Percentiles rank a stretch among this genome's conserved stretches.
phyloP scores from a whole-genome alignment of 1,139 yeast genomes.

The Yamadazyma buinensis region DNA sequence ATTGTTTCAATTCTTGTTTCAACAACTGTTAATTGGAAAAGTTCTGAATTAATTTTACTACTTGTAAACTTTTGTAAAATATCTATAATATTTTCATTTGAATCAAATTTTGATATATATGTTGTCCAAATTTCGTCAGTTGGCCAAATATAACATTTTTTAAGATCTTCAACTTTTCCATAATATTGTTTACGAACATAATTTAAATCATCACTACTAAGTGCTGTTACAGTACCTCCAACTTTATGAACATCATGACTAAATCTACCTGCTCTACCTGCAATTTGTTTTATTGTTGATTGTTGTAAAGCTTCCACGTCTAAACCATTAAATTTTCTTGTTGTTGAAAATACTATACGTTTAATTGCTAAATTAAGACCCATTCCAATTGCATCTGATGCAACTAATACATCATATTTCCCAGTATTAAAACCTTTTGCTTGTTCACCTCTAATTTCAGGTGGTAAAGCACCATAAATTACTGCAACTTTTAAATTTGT shows the following conservation, averaged over 20 bases:
- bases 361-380: slow-evolving; percentile 85
- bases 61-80: slow-evolving; percentile 44
- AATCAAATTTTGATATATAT: slow-evolving; percentile 53
- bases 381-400: slow-evolving; percentile 98
- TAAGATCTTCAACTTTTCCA: slow-evolving; percentile 42
- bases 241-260: slow-evolving; percentile 31
- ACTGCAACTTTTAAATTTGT: slow-evolving; percentile 77
- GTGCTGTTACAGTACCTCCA: slow-evolving; percentile 63
- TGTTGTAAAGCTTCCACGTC: slow-evolving; percentile 45
- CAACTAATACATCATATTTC: slow-evolving; percentile 73
- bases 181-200: slow-evolving; percentile 43
- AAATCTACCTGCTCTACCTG: slow-evolving; percentile 94
- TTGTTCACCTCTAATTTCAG: slow-evolving; percentile 86
- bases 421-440: slow-evolving; percentile 76
- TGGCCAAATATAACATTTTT: slow-evolving; percentile 68
- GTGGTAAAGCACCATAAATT: slow-evolving; percentile 93
- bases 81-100: slow-evolving; percentile 39
- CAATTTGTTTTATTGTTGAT: slow-evolving; percentile 84
- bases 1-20: slow-evolving; percentile 43
- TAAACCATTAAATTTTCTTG: slow-evolving; percentile 69
- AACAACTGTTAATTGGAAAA: slow-evolving; percentile 42
- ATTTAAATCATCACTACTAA: slow-evolving; percentile 38
- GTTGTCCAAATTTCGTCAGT: slow-evolving; percentile 58
- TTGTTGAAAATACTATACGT: slow-evolving; percentile 69
- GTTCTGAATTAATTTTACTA: slow-evolving; percentile 16